Percentiles rank a stretch among this genome's conserved stretches.
Conservation (phyloP, 1,284 basidiomycete genomes). For the Vanrija humicola region DNA sequence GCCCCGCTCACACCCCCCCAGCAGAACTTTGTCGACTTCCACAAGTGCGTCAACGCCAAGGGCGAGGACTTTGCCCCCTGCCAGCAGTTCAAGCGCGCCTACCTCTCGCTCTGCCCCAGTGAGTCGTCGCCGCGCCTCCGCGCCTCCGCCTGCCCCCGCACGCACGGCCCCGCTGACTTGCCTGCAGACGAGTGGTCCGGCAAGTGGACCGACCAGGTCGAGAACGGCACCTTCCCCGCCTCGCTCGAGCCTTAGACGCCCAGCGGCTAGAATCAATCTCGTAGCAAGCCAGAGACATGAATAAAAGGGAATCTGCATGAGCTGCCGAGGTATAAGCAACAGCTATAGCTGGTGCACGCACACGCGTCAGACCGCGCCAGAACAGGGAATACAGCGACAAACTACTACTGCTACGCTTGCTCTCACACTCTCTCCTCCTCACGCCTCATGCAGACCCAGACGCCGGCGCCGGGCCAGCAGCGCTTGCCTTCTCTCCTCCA, state of each 20-base stretch:
- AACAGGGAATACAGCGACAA: no score
- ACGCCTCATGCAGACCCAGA: background rate
- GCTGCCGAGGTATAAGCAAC: background rate
- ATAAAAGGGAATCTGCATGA: background rate
- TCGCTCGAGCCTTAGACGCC: slow-evolving; percentile 65
- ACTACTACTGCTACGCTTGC: background rate
- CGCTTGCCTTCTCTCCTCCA: background rate
- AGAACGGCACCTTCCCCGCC: slow-evolving; percentile 85
- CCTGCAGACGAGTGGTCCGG: slow-evolving; percentile 73
- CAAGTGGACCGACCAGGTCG: slow-evolving; percentile 90
- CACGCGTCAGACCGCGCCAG: no score
- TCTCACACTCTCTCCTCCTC: background rate
- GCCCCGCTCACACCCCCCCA: slow-evolving; percentile 51
- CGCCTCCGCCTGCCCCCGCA: background rate
- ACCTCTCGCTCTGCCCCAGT: slow-evolving; percentile 98
- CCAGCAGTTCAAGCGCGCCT: slow-evolving; percentile 97
- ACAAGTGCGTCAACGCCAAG: slow-evolving; percentile 95
- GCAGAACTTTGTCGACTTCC: slow-evolving; percentile 97
- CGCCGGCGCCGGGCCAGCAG: slow-evolving; percentile 7
- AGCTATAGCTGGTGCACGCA: background rate
- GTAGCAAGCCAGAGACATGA: slow-evolving; percentile 3
- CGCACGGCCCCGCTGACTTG: background rate
- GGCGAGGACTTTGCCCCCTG: slow-evolving; percentile 97
- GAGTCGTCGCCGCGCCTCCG: slow-evolving; percentile 49
- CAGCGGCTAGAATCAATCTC: background rate